A percentile compares a stretch with the other conserved stretches of the same genome.
Evolutionary conservation across 768 basidiomycete genomes (phyloP).

Genomic region (Stropharia rugosoannulata): DNA sequence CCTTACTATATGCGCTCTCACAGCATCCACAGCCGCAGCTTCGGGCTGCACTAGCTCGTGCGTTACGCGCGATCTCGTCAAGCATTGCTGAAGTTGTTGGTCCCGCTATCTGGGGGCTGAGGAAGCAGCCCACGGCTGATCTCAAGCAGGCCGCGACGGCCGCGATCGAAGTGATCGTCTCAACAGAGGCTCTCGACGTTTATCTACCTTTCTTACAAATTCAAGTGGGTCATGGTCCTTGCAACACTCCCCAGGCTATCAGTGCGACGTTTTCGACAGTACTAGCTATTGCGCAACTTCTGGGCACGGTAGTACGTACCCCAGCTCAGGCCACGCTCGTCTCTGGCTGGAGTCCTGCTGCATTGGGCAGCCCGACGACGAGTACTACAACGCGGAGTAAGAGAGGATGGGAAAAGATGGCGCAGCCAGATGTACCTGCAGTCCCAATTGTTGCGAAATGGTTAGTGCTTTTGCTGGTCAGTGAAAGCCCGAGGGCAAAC

Average conservation of each 20-base stretch:
- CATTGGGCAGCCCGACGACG: conserved; percentile 34
- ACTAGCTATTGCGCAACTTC: conserved; percentile 57
- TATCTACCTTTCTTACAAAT: conserved; percentile 58
- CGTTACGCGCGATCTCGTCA: conserved; percentile 55
- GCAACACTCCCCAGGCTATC: too few species aligned
- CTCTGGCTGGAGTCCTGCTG: conserved; percentile 45
- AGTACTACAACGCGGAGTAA: conserved; percentile 41
- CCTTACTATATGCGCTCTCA: conserved; percentile 63
- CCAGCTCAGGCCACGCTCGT: conserved; percentile 48
- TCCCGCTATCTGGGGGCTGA: conserved; percentile 68
- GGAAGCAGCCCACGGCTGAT: background rate
- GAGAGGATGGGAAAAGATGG: conserved; percentile 75
- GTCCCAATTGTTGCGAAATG: conserved; percentile 56
- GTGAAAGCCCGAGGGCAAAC: conserved; percentile 21
- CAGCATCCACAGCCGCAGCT: conserved; percentile 32
- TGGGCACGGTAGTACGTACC: conserved; percentile 51
- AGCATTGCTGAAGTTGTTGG: conserved; percentile 69
- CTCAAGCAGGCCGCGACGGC: background rate
- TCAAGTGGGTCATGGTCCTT: too few species aligned
- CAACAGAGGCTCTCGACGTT: conserved; percentile 14
- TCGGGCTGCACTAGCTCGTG: conserved; percentile 61
- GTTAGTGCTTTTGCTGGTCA: conserved; percentile 44
- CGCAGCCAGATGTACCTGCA: conserved; percentile 35
- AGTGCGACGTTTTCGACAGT: conserved; percentile 26
- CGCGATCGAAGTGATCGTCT: background rate